Evolutionary conservation across 345 rosid genomes (phyloP).

Genomic region (Euphorbia peplus): DNA sequence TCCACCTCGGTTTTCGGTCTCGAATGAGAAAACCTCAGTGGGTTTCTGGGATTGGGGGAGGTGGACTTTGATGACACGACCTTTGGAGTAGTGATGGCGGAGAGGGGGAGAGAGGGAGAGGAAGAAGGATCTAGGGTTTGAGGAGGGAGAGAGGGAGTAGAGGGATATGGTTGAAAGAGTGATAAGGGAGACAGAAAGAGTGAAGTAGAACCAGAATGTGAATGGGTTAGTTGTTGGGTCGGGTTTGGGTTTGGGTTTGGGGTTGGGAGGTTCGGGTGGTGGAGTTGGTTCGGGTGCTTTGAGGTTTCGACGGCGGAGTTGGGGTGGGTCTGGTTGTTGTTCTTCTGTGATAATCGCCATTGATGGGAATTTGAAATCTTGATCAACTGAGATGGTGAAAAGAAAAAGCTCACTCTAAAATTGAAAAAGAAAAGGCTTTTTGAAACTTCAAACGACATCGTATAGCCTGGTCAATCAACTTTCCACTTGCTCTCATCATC

Average conservation of each 20-base stretch:
- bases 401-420: background rate
- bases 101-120: conserved; percentile 66
- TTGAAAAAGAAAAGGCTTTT: background rate
- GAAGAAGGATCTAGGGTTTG: conserved; percentile 81
- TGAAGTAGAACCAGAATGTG: conserved; percentile 79
- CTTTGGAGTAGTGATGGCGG: conserved; percentile 78
- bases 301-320: background rate
- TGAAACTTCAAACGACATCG: no score
- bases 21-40: conserved; percentile 59
- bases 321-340: conserved; percentile 39
- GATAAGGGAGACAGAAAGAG: conserved; percentile 49
- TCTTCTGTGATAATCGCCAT: conserved; percentile 83
- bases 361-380: background rate
- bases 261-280: conserved; percentile 24
- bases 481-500: no score
- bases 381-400: background rate
- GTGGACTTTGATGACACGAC: conserved; percentile 73
- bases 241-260: conserved; percentile 30
- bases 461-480: no score
- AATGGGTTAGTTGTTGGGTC: conserved; percentile 37
- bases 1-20: conserved; percentile 32
- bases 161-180: conserved; percentile 44
- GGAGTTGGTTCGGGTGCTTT: conserved; percentile 24
- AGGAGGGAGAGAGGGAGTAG: conserved; percentile 33
- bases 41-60: conserved; percentile 40